These are phyloP conservation scores for Metschnikowia peoriensis DNA, from an alignment of 805 yeast species.

Conservation along the genomic window DNA sequence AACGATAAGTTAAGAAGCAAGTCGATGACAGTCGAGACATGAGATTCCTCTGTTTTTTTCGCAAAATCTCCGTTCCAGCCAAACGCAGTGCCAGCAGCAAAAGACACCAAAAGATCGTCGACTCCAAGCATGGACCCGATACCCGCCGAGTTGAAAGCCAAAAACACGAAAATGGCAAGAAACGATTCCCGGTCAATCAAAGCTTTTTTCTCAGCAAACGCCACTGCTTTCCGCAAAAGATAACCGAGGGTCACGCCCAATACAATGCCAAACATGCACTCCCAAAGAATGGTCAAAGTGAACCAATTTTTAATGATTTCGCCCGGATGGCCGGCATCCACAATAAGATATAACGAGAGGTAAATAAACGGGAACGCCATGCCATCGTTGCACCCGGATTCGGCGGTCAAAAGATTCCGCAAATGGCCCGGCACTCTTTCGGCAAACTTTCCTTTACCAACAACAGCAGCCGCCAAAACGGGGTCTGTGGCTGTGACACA, in stretches of 20 bases:
- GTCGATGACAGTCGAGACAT: constrained; percentile 89
- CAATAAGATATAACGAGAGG: constrained; percentile 64
- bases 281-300: constrained; percentile 70
- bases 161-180: constrained; percentile 75
- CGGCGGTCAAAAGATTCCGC: constrained; percentile 78
- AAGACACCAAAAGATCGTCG: constrained; percentile 84
- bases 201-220: constrained; percentile 65
- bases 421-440: constrained; percentile 90
- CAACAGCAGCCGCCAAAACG: constrained; percentile 91
- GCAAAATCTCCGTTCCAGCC: constrained; percentile 94
- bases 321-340: constrained; percentile 62
- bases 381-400: constrained; percentile 91
- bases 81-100: constrained; percentile 91
- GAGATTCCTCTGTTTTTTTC: constrained; percentile 75
- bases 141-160: constrained; percentile 85
- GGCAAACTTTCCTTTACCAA: constrained; percentile 91
- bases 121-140: constrained; percentile 84
- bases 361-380: constrained; percentile 91
- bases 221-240: constrained; percentile 64
- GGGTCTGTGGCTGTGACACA: constrained; percentile 96
- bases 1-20: constrained; percentile 77
- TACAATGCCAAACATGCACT: constrained; percentile 75
- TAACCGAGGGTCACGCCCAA: constrained; percentile 75
- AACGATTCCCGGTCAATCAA: constrained; percentile 88
- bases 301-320: constrained; percentile 81